Evolutionary conservation across 495 filamentous ascomycete species (phyloP).

Genomic region (Pyrenula massariospora): DNA sequence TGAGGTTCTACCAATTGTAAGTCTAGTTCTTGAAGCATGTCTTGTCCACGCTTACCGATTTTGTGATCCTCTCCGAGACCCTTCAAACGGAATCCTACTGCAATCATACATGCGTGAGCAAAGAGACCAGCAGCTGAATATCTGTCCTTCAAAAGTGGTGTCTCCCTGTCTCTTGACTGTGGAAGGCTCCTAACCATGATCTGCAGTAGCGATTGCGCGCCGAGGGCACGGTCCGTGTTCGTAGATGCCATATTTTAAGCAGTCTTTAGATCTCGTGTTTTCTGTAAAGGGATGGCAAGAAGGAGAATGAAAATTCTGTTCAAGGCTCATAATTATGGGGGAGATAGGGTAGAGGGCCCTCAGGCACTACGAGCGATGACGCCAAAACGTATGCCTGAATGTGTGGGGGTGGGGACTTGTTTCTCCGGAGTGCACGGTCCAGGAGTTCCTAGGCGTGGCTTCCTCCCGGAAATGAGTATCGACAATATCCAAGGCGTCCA

Average conservation of each 20-base stretch:
- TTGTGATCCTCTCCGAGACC: conserved; percentile 73
- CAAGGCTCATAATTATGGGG: no score
- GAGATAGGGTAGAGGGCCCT: no score
- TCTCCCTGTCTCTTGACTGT: conserved; percentile 16
- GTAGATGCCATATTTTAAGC: no score
- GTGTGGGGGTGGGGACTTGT: not conserved
- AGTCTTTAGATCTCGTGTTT: no score
- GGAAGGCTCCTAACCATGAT: conserved; percentile 24
- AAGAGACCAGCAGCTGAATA: conserved; percentile 82
- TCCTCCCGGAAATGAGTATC: no score
- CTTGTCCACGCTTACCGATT: conserved; percentile 32
- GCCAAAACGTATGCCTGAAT: not conserved
- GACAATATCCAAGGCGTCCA: no score
- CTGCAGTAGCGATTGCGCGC: conserved; percentile 7
- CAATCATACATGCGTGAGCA: conserved; percentile 70
- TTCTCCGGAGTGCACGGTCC: not conserved
- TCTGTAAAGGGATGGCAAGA: no score
- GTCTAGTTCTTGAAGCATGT: not conserved
- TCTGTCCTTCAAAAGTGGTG: conserved; percentile 55
- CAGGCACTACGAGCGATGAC: no score
- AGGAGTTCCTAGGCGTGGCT: not conserved
- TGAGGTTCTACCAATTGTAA: conserved; percentile 7
- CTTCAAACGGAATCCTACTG: conserved; percentile 69
- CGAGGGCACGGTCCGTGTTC: conserved; percentile 11
- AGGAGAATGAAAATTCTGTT: no score